These are phyloP conservation scores for Fusarium redolens DNA, from an alignment of 2,329 filamentous ascomycete species.

Conservation along the genomic window DNA sequence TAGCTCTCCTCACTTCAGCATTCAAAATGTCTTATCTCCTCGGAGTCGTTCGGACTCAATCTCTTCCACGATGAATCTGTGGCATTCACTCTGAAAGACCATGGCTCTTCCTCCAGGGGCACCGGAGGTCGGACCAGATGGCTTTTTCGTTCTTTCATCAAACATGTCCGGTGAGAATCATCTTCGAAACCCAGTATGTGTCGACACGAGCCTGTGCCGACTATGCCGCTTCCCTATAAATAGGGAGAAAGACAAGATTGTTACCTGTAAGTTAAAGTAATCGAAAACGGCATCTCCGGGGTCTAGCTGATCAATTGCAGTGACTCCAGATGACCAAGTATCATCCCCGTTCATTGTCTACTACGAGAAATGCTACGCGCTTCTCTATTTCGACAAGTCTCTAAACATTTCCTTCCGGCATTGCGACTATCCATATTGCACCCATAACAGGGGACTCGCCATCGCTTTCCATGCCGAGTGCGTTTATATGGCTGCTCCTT, in stretches of 20 bases:
- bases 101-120: background rate
- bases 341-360: background rate
- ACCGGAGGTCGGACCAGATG: background rate
- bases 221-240: constrained; percentile 6
- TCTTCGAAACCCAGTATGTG: constrained; percentile 18
- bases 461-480: constrained; percentile 6
- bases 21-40: background rate
- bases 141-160: background rate
- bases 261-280: background rate
- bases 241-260: background rate
- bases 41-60: background rate
- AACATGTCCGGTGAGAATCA: background rate
- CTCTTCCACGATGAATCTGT: background rate
- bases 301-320: background rate
- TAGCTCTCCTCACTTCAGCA: background rate
- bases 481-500: background rate
- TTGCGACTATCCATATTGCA: background rate
- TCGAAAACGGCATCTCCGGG: too few species aligned
- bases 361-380: background rate
- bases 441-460: background rate
- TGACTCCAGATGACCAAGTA: background rate
- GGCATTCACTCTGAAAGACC: accelerated
- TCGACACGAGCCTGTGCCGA: background rate
- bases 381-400: background rate
- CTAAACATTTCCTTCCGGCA: background rate